phyloP scores from a whole-genome alignment of 345 rosid species.

The Salix dunnii region DNA sequence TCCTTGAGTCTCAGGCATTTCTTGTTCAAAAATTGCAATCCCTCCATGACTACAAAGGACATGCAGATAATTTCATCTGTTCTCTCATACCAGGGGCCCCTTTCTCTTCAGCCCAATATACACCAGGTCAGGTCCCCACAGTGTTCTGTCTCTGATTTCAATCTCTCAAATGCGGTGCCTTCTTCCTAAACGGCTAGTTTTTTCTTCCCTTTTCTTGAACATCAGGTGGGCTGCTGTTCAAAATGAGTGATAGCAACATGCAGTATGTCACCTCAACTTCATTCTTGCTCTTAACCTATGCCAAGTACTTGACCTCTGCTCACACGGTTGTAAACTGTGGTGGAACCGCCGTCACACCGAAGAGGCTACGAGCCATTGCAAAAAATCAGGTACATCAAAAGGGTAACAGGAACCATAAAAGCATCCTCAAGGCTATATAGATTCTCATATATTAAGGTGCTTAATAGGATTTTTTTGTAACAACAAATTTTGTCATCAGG shows the following conservation, averaged over 20 bases:
- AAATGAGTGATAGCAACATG: slow-evolving; percentile 51
- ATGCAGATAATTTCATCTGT: slow-evolving; percentile 93
- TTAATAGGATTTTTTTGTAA: neutral
- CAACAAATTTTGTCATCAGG: neutral
- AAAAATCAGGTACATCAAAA: slow-evolving; percentile 33
- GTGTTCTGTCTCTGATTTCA: too few relatives aligned
- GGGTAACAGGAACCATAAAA: neutral
- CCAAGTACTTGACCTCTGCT: slow-evolving; percentile 48
- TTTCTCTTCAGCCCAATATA: slow-evolving; percentile 69
- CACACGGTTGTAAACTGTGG: slow-evolving; percentile 47
- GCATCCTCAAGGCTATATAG: neutral
- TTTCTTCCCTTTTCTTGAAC: neutral
- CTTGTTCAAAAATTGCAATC: slow-evolving; percentile 69
- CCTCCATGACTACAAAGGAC: slow-evolving; percentile 88
- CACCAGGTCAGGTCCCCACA: slow-evolving; percentile 56
- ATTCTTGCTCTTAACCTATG: slow-evolving; percentile 52
- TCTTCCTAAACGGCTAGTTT: slow-evolving; percentile 1
- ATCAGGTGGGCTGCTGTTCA: slow-evolving; percentile 42
- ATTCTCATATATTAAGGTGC: neutral
- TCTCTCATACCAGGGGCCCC: slow-evolving; percentile 86
- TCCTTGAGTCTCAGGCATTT: slow-evolving; percentile 46
- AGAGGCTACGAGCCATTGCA: slow-evolving; percentile 45
- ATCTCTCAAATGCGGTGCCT: neutral
- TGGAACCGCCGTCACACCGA: slow-evolving; percentile 41
- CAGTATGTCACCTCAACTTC: slow-evolving; percentile 61